Conservation (phyloP, 2,329 filamentous ascomycete species). For the Tolypocladium nubicola region DNA sequence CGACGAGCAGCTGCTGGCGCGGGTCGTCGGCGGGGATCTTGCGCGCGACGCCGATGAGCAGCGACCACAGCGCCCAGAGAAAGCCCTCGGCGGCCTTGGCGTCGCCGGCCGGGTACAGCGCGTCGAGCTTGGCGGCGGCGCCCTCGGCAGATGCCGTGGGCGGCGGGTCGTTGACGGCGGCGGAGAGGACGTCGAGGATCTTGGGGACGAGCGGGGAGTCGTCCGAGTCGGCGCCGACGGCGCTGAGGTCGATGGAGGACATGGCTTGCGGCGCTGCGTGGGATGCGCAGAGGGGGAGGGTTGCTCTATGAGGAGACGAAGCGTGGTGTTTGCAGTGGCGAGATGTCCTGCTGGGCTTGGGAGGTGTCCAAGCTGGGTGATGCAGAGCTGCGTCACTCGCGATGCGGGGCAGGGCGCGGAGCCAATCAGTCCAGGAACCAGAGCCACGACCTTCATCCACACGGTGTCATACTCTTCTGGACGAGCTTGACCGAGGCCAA, state of each 20-base stretch:
- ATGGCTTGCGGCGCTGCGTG: neutral
- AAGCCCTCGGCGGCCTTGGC: slow-evolving; percentile 12
- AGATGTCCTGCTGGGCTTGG: neutral
- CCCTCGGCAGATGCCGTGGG: slow-evolving; percentile 9
- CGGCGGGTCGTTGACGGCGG: slow-evolving; percentile 10
- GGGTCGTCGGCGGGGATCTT: slow-evolving; percentile 15
- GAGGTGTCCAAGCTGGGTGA: neutral
- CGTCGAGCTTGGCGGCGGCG: slow-evolving; percentile 14
- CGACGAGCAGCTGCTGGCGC: slow-evolving; percentile 13
- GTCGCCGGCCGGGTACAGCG: slow-evolving; percentile 10
- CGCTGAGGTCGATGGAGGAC: neutral
- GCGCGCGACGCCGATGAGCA: slow-evolving; percentile 13
- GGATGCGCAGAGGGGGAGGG: neutral
- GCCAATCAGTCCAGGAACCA: neutral
- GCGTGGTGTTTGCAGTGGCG: neutral
- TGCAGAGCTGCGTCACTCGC: neutral
- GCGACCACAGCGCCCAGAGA: slow-evolving; percentile 19
- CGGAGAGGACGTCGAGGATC: slow-evolving; percentile 12
- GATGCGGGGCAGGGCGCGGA: neutral
- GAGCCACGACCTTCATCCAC: neutral
- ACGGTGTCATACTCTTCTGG: neutral
- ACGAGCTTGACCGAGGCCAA: neutral
- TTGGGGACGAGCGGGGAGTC: neutral
- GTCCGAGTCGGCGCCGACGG: neutral
- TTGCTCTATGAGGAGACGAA: neutral